Evolutionary conservation across 768 basidiomycete genomes (phyloP).

Genomic region (Termitomyces sp.): DNA sequence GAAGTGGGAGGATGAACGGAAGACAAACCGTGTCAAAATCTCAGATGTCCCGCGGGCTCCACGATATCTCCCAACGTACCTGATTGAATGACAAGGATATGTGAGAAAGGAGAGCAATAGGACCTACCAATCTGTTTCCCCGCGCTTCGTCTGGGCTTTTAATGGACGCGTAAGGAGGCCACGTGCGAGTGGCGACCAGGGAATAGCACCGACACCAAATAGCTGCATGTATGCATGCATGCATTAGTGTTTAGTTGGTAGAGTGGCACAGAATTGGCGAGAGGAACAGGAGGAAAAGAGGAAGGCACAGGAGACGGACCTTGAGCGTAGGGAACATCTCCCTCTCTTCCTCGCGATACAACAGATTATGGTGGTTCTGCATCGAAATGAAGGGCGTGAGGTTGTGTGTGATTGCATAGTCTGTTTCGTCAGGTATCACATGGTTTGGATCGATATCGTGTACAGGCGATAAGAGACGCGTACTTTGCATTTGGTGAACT

Average conservation of each 20-base stretch:
- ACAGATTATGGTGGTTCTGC: too few relatives aligned
- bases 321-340: too few relatives aligned
- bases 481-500: constrained; percentile 31
- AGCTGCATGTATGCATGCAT: constrained; percentile 25
- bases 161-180: too few relatives aligned
- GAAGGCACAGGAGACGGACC: background rate
- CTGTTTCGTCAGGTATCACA: constrained; percentile 15
- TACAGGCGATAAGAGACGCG: background rate
- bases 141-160: too few relatives aligned
- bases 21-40: constrained; percentile 35
- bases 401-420: constrained; percentile 36
- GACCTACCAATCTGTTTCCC: constrained; percentile 29
- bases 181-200: too few relatives aligned
- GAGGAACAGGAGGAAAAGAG: background rate
- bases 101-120: background rate
- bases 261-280: too few relatives aligned
- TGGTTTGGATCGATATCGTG: too few relatives aligned
- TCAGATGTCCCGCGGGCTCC: constrained; percentile 28
- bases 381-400: too few relatives aligned
- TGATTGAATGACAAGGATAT: background rate
- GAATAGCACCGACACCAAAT: constrained; percentile 29
- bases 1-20: background rate
- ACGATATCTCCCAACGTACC: background rate
- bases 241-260: too few relatives aligned
- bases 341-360: too few relatives aligned